Percentiles rank a stretch among this genome's conserved stretches.
Evolutionary conservation across 139 green algal species (phyloP).

Genomic region (Closterium sp.): DNA sequence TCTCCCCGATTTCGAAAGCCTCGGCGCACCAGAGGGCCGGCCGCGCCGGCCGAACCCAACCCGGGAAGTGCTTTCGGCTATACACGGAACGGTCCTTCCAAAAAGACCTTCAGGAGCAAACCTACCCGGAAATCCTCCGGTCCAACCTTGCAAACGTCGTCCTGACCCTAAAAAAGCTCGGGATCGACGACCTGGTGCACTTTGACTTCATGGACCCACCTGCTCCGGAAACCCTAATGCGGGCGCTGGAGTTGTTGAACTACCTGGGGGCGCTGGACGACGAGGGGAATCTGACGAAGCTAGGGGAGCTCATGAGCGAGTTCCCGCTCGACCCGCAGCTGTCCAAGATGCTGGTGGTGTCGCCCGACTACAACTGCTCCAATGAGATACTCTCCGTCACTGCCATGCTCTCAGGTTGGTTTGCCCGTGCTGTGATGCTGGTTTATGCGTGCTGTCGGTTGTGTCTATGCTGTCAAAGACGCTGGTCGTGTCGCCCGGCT

Average conservation of each 20-base stretch:
- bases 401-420: slow-evolving; percentile 80
- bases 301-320: slow-evolving; percentile 92
- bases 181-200: slow-evolving; percentile 98
- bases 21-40: slow-evolving; percentile 92
- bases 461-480: background rate
- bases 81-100: slow-evolving; percentile 96
- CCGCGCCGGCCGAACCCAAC: slow-evolving; percentile 90
- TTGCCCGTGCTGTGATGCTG: background rate
- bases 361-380: slow-evolving; percentile 88
- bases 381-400: slow-evolving; percentile 96
- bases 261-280: slow-evolving; percentile 98
- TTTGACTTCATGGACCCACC: slow-evolving; percentile 99
- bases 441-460: background rate
- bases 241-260: slow-evolving; percentile 98
- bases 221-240: slow-evolving; percentile 98
- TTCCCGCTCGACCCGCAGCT: slow-evolving; percentile 97
- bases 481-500: too few species aligned
- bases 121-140: slow-evolving; percentile 98
- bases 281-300: slow-evolving; percentile 88
- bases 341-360: slow-evolving; percentile 94
- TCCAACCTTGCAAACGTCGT: slow-evolving; percentile 97
- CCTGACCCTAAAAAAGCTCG: slow-evolving; percentile 96
- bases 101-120: slow-evolving; percentile 98
- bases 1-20: slow-evolving; percentile 94
- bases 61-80: slow-evolving; percentile 96